Evolutionary conservation across 768 basidiomycete genomes (phyloP).

Genomic region (Suillus tomentosus): DNA sequence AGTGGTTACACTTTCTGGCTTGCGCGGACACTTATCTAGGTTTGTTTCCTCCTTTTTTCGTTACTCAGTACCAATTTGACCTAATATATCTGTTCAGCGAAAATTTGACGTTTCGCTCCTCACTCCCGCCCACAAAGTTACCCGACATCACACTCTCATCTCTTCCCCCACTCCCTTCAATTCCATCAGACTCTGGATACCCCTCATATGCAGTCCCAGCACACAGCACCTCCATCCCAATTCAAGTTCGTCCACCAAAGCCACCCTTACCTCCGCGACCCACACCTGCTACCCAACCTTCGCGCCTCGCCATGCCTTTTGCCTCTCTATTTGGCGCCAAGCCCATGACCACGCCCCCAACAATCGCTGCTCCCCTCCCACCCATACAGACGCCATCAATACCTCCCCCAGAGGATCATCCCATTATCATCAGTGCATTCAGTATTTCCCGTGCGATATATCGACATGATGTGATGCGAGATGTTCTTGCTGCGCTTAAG

Average conservation of each 20-base stretch:
- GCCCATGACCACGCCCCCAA: constrained; percentile 31
- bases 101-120: constrained; percentile 46
- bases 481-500: constrained; percentile 54
- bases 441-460: constrained; percentile 56
- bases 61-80: constrained; percentile 24
- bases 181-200: constrained; percentile 41
- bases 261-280: constrained; percentile 48
- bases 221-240: constrained; percentile 35
- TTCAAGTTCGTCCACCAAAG: constrained; percentile 44
- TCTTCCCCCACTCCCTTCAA: constrained; percentile 56
- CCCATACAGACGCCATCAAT: constrained; percentile 26
- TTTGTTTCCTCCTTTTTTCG: constrained; percentile 43
- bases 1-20: constrained; percentile 79
- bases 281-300: constrained; percentile 27
- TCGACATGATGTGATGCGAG: constrained; percentile 53
- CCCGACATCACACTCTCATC: constrained; percentile 40
- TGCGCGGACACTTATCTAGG: constrained; percentile 71
- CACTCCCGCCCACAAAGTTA: constrained; percentile 41
- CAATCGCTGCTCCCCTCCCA: constrained; percentile 32
- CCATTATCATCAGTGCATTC: constrained; percentile 55
- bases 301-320: constrained; percentile 72
- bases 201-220: constrained; percentile 50
- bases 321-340: constrained; percentile 72
- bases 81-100: constrained; percentile 32
- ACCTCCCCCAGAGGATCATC: constrained; percentile 33